These are phyloP conservation scores for Pseudogymnoascus sp. DNA, from an alignment of 2,329 filamentous ascomycete genomes.

Conservation along the genomic window DNA sequence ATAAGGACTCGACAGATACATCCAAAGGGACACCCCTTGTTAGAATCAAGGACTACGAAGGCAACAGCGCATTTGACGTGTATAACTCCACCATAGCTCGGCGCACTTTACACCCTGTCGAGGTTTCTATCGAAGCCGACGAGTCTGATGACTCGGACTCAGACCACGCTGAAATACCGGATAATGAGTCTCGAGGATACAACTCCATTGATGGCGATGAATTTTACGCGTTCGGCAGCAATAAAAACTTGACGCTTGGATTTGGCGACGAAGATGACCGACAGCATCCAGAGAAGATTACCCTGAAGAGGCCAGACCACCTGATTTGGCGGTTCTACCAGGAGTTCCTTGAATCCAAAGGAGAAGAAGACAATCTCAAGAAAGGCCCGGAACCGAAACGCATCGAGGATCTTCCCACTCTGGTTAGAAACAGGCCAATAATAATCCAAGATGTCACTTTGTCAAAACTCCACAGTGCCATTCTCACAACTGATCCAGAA, in stretches of 20 bases:
- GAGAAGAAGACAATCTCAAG: constrained; percentile 28
- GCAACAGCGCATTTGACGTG: constrained; percentile 87
- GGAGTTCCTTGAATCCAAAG: constrained; percentile 47
- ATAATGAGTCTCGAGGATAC: constrained; percentile 10
- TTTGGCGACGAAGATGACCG: constrained; percentile 94
- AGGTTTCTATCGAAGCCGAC: constrained; percentile 28
- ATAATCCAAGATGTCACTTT: constrained; percentile 74
- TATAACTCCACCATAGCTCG: constrained; percentile 81
- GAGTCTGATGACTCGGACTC: constrained; percentile 43
- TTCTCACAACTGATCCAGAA: constrained; percentile 77
- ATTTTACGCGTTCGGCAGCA: constrained; percentile 89
- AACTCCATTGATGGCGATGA: constrained; percentile 60
- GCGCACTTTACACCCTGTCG: constrained; percentile 47
- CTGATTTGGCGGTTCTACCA: constrained; percentile 66
- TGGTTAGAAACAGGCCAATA: constrained; percentile 65
- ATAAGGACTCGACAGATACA: constrained; percentile 56
- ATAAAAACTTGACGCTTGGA: constrained; percentile 86
- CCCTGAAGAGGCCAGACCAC: constrained; percentile 66
- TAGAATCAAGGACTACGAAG: constrained; percentile 92
- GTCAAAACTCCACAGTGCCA: constrained; percentile 84
- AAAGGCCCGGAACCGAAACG: constrained; percentile 20
- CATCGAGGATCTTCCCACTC: constrained; percentile 54
- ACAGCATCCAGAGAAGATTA: constrained; percentile 81
- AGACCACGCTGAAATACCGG: constrained; percentile 40
- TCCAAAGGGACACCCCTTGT: constrained; percentile 63